A percentile compares a stretch with the other conserved stretches of the same genome.
These are phyloP conservation scores for Alloascoidea africana DNA, from an alignment of 805 yeast genomes.

Conservation along the genomic window DNA sequence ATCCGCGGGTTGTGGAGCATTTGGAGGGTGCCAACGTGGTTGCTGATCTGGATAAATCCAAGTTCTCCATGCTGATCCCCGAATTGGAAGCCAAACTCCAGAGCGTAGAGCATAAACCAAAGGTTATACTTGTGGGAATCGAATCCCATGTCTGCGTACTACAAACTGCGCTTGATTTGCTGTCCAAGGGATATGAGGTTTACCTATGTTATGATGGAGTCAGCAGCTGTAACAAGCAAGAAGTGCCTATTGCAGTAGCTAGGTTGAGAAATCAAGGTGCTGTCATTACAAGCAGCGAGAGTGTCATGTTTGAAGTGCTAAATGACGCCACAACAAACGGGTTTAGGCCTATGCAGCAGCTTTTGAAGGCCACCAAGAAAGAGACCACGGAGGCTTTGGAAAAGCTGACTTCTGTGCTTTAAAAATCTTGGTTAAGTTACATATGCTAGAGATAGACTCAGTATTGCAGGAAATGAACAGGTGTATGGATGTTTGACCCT, in stretches of 20 bases:
- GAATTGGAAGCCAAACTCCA: constrained; percentile 7
- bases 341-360: constrained; percentile 7
- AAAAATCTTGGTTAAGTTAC: no score
- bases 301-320: constrained; percentile 8
- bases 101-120: constrained; percentile 2
- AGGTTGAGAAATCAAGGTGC: constrained; percentile 9
- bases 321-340: constrained; percentile 7
- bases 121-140: constrained; percentile 11
- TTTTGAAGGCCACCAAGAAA: constrained; percentile 7
- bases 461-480: no score
- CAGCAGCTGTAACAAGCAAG: constrained; percentile 7
- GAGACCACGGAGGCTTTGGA: constrained; percentile 7
- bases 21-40: constrained; percentile 8
- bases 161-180: constrained; percentile 10
- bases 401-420: no score
- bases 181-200: constrained; percentile 8
- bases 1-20: constrained; percentile 6
- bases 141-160: constrained; percentile 11
- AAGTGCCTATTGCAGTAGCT: constrained; percentile 9
- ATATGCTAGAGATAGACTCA: no score
- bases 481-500: no score
- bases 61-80: constrained; percentile 10
- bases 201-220: constrained; percentile 10
- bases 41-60: constrained; percentile 9
- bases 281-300: constrained; percentile 8